Evolutionary conservation across 192 early-diverging fungal genomes (phyloP), one percentile per base, ranked within the genome.

Genomic region (Mortierella alpina): DNA sequence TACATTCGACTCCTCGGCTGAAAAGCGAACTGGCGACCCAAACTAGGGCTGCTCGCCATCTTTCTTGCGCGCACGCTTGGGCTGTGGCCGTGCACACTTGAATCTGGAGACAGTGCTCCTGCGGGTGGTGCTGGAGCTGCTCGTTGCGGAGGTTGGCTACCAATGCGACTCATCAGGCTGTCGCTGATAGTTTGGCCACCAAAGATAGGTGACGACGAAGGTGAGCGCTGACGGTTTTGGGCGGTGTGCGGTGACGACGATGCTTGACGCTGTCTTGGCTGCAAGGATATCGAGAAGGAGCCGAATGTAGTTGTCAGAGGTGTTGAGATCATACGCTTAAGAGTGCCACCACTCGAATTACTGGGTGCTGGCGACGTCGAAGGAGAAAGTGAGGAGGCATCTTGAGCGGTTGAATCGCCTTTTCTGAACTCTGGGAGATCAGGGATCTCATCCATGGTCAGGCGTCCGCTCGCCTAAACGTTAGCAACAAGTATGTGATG

Each of bases 161-260:
- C 75, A n/a, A 78, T 78, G 0, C 75, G 75, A 60, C 75, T 78
- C 75, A 78, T 78, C 20, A 78, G 57, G 40, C 68, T 78, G 7
- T 78, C 75, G 13, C 68, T 78, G 49, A 70, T 53, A 47, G 41
- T 50, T 13, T 5, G 18, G n/a, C n/a, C 18, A n/a, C 47, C 46
- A 63, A 46, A 76, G 41, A 64, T 41, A 1, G 74, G 61, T 11
- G 74, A 68, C 1, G 66, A 69, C 15, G 67, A 69, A 1, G 72
- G 72, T 6, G 74, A 76, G 31, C 31, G 31, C 3, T 31, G 31
- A 3, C 31, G 31, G 31, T 31, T 31, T 31, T 31, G 31, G 31
- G 31, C 31, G 31, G 31, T 3, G 31, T 31, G 31, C 31, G 74
- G 61, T 11, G 74, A 68, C 2, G 66, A 69, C 15, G 67, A 69